Percentiles rank a stretch among this genome's conserved stretches.
phyloP scores from a whole-genome alignment of 2,329 filamentous ascomycete species.

The Drechslerella stenobrocha region DNA sequence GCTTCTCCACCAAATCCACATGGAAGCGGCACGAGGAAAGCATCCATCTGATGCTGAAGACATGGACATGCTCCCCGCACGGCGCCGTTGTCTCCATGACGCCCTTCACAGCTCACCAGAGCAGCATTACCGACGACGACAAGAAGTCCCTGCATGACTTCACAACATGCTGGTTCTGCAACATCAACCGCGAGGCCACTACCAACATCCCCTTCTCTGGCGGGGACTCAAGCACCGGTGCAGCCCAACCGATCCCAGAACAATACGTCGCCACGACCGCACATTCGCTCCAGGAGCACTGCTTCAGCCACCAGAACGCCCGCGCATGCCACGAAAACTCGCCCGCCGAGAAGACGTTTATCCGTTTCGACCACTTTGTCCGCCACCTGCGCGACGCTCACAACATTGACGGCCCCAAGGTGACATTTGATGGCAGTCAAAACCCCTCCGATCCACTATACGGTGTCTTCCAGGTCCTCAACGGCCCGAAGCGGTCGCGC shows the following conservation, averaged over 20 bases:
- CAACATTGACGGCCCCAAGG: slow-evolving; percentile 34
- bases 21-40: slow-evolving; percentile 46
- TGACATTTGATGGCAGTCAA: slow-evolving; percentile 25
- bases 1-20: slow-evolving; percentile 44
- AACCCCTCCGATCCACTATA: slow-evolving; percentile 19
- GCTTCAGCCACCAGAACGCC: slow-evolving; percentile 27
- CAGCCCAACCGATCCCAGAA: slow-evolving; percentile 19
- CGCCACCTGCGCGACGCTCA: slow-evolving; percentile 37
- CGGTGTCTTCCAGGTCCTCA: slow-evolving; percentile 25
- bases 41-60: slow-evolving; percentile 44
- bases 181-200: slow-evolving; percentile 22
- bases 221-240: slow-evolving; percentile 15
- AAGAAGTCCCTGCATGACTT: slow-evolving; percentile 8
- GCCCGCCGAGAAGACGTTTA: slow-evolving; percentile 40
- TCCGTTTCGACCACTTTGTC: slow-evolving; percentile 44
- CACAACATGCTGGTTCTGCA: slow-evolving; percentile 44
- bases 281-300: slow-evolving; percentile 38
- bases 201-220: slow-evolving; percentile 33
- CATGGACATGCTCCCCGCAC: slow-evolving; percentile 41
- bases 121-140: background rate
- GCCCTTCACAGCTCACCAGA: slow-evolving; percentile 10
- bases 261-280: slow-evolving; percentile 30
- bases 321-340: slow-evolving; percentile 40
- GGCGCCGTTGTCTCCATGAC: slow-evolving; percentile 28
- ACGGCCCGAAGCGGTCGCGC: slow-evolving; percentile 29